Evolutionary conservation across 176 grass and related monocot species (phyloP).

Genomic region (Panicum miliaceum): DNA sequence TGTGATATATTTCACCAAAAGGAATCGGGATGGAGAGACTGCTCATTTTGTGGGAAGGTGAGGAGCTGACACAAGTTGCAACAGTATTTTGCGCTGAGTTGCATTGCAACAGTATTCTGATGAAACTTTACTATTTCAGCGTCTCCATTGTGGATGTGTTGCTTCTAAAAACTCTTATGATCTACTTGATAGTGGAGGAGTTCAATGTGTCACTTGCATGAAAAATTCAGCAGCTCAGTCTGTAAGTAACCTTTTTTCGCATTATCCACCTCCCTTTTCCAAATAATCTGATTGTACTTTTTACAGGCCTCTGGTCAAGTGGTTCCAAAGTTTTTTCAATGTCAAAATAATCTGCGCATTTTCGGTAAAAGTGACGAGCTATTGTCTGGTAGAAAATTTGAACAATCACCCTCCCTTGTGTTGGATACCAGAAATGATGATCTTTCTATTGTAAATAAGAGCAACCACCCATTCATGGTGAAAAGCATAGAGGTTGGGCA

Average conservation of each 20-base stretch:
- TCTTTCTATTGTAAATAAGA: slow-evolving; percentile 49
- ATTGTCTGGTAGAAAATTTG: slow-evolving; percentile 47
- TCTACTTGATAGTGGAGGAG: slow-evolving; percentile 94
- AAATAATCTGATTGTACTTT: slow-evolving; percentile 47
- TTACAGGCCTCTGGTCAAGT: slow-evolving; percentile 64
- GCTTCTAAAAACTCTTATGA: slow-evolving; percentile 93
- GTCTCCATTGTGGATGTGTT: slow-evolving; percentile 90
- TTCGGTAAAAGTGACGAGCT: slow-evolving; percentile 57
- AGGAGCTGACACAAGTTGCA: slow-evolving; percentile 17
- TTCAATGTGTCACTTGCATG: slow-evolving; percentile 83
- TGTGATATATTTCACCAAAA: slow-evolving; percentile 98
- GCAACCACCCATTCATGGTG: slow-evolving; percentile 50
- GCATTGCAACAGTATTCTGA: neutral
- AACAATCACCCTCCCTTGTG: slow-evolving; percentile 36
- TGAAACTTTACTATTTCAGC: slow-evolving; percentile 50
- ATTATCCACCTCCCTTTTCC: slow-evolving; percentile 32
- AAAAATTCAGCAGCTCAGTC: slow-evolving; percentile 66
- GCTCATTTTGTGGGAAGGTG: slow-evolving; percentile 96
- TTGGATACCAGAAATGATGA: slow-evolving; percentile 62
- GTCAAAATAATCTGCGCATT: slow-evolving; percentile 63
- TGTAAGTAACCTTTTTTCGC: slow-evolving; percentile 65
- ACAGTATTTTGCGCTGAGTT: neutral
- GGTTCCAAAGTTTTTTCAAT: slow-evolving; percentile 59
- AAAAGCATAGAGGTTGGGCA: slow-evolving; percentile 63
- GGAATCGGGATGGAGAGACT: slow-evolving; percentile 99